Evolutionary conservation across 2,329 filamentous ascomycete genomes (phyloP), one percentile per base, ranked within the genome.

Genomic region (Fusarium sororula): DNA sequence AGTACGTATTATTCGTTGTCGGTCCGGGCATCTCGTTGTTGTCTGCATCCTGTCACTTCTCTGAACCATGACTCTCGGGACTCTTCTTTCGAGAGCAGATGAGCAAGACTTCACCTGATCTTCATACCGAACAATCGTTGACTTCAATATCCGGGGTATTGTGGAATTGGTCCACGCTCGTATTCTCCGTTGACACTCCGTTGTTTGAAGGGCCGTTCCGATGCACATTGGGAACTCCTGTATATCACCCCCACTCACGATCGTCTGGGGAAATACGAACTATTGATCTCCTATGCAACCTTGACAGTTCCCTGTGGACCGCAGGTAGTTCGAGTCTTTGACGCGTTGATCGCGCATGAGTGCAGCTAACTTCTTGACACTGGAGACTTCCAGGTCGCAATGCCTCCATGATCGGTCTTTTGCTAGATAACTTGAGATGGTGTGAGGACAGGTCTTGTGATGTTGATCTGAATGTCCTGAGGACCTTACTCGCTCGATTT

Each of bases 141-240:
- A 5, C 30, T 26, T 28, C 28, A 45, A 63, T 48, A 35, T 48
- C 68, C 18, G 68, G 60, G 61, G 58, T 74, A 68, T 35, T 32
- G 30, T 57, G 20, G 30, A 18, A 62, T 47, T 41, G 37, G 22
- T 37, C 56, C 48, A 47, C 26, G 48, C 35, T 59, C 54, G 35
- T 39, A 30, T 68, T 51, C 45, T 55, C 54, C 38, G 30, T 59
- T 20, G 37, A 32, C 15, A 68, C 53, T 54, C 50, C 51, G 47
- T 69, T 56, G 62, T 65, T 73, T 70, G 50, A 44, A 70, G 65
- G 72, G 42, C 66, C 62, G 69, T 63, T 65, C 73, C 72, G 65
- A 70, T 8, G 51, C 30, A 64, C 26, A 53, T 42, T 48, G 68
- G 53, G 57, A 74, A 72, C 63, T 70, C 72, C 38, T 73, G 50